These are phyloP conservation scores for Plantago lanceolata DNA, from an alignment of 305 asterid genomes.

Conservation along the genomic window DNA sequence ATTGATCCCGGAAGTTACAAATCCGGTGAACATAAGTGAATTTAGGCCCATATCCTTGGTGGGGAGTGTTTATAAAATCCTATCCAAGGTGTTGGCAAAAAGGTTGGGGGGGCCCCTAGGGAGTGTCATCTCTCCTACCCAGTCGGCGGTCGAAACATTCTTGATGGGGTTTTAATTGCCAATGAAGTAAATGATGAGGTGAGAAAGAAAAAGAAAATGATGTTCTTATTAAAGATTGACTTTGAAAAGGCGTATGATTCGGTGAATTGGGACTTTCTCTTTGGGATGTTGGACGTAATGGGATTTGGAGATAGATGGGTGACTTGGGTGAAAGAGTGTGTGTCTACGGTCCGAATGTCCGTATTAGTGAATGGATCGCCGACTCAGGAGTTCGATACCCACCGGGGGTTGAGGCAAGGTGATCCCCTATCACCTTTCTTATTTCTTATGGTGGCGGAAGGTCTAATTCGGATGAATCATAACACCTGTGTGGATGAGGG, in stretches of 20 bases:
- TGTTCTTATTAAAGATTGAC: neutral
- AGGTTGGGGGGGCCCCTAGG: neutral
- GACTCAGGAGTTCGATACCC: neutral
- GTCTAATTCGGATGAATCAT: neutral
- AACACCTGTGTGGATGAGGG: neutral
- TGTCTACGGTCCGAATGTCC: neutral
- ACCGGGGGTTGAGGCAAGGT: neutral
- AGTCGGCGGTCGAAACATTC: neutral
- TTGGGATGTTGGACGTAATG: no score
- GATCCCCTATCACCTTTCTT: neutral
- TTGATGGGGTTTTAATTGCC: neutral
- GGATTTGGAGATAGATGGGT: no score
- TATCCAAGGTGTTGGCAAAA: neutral
- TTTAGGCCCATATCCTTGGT: neutral
- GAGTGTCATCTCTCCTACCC: neutral
- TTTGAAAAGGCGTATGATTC: no score
- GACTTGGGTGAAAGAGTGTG: no score
- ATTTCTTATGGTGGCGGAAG: neutral
- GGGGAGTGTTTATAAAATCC: neutral
- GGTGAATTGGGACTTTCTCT: no score
- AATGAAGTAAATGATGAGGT: neutral
- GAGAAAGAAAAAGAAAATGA: neutral
- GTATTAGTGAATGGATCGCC: neutral
- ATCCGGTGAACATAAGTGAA: no score
- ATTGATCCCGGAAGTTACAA: no score